phyloP scores from a whole-genome alignment of 192 early-diverging fungal species.

The Jimgerdemannia flammicorona region DNA sequence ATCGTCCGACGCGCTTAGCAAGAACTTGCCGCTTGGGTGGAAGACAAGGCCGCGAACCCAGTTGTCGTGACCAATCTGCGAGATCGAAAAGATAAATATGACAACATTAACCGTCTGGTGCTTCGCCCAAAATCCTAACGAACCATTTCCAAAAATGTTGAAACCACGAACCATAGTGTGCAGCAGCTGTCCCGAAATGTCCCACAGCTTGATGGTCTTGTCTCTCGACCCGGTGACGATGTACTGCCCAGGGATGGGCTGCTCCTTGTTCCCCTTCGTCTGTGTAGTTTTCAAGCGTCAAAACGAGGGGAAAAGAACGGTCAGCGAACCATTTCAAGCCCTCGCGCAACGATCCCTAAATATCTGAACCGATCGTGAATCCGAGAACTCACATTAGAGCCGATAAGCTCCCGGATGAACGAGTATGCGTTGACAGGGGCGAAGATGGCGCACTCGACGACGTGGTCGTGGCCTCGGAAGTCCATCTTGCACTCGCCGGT shows the following conservation, averaged over 20 bases:
- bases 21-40: constrained; percentile 78
- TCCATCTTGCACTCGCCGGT: constrained; percentile 75
- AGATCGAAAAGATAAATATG: constrained; percentile 1
- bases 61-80: constrained; percentile 83
- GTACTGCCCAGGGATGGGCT: constrained; percentile 59
- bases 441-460: constrained; percentile 91
- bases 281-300: background rate
- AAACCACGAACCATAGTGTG: constrained; percentile 63
- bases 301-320: background rate
- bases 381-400: constrained; percentile 42
- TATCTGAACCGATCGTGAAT: background rate
- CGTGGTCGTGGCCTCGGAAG: constrained; percentile 89
- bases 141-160: background rate
- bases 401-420: constrained; percentile 67
- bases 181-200: constrained; percentile 64
- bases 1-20: constrained; percentile 86
- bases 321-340: background rate
- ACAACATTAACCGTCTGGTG: background rate
- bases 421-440: constrained; percentile 66
- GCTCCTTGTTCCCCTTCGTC: constrained; percentile 29
- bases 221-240: constrained; percentile 85
- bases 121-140: constrained; percentile 7
- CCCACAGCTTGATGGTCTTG: constrained; percentile 89
- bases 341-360: background rate
- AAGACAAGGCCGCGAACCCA: constrained; percentile 87